Evolutionary conservation across 768 basidiomycete genomes (phyloP), one percentile per base, ranked within the genome.

Genomic region (Suillus discolor): DNA sequence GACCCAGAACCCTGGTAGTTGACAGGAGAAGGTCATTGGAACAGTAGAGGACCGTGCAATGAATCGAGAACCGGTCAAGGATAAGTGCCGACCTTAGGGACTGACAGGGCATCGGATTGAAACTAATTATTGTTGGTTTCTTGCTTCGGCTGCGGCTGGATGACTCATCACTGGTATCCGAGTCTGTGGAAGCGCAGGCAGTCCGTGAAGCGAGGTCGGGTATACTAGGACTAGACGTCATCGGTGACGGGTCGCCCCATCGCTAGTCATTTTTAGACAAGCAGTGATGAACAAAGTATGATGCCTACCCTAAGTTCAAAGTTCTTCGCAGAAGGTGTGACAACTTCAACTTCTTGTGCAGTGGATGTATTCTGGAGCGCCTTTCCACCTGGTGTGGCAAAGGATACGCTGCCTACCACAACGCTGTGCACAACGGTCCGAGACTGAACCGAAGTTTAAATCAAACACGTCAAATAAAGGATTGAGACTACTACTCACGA

Each of bases 331-430:
- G 75, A 78, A 42, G 90, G 89, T 1, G 90, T 86, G 62, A 93
- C 84, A 38, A 93, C 86, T 23, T 87, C 86, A 67, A 93, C 87
- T 77, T 93, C 92, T 76, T 92, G 91, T 0, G 92, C 92, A 0
- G 92, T 93, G 16, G 91, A 91, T 18, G 89, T 90, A 71, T 89
- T 92, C 71, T 93, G 90, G 70, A 93, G 81, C 0, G 90, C 88
- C 73, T 92, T 92, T 28, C 87, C 85, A 9, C 89, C 88, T 11
- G 90, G 88, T 54, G 85, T 84, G 5, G 91, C 91, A 71, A 90
- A 91, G 1, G 92, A 92, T 39, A 94, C 88, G 68, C 89, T 90
- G 44, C 92, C 91, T 38, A 91, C 89, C 53, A 90, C 75, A 9
- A 90, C 89, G 67, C 90, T 89, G 72, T 90, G 87, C 55, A 87